phyloP scores from a whole-genome alignment of 108 stramenopile genomes.

The Skeletonema marinoi region DNA sequence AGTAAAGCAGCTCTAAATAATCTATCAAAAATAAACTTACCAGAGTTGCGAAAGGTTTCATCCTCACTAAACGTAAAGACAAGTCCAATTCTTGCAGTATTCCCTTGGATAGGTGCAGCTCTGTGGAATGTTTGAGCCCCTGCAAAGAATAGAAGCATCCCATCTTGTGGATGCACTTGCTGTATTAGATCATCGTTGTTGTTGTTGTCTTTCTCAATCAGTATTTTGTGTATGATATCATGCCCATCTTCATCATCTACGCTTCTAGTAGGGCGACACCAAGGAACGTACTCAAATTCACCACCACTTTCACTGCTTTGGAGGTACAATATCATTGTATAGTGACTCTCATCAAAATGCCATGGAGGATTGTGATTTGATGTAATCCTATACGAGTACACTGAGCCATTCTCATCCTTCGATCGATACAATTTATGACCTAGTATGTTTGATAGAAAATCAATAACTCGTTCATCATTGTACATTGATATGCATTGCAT shows the following conservation, averaged over 20 bases:
- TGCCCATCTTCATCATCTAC: slow-evolving; percentile 4
- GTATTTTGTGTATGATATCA: too few relatives aligned
- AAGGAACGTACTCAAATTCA: slow-evolving; percentile 17
- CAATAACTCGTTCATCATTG: too few relatives aligned
- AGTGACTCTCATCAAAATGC: not conserved
- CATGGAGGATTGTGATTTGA: too few relatives aligned
- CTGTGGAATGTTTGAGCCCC: slow-evolving; percentile 15
- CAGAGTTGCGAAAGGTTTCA: slow-evolving; percentile 3
- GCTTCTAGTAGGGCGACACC: not conserved
- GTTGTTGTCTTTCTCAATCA: too few relatives aligned
- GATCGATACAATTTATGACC: not conserved
- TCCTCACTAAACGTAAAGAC: slow-evolving; percentile 11
- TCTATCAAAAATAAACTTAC: not conserved
- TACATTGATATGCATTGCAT: too few relatives aligned
- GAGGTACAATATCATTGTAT: slow-evolving; percentile 11
- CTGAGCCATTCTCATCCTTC: not conserved
- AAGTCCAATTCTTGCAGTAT: not conserved
- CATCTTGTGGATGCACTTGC: not conserved
- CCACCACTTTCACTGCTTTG: slow-evolving; percentile 17
- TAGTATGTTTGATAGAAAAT: not conserved
- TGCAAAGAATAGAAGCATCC: slow-evolving; percentile 13
- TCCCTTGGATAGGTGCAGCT: slow-evolving; percentile 10
- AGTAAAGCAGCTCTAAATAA: too few relatives aligned
- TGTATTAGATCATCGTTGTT: not conserved
- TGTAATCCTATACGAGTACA: too few relatives aligned